A percentile compares a stretch with the other conserved stretches of the same genome.
These are phyloP conservation scores for Phytophthora europaea DNA, from an alignment of 352 stramenopile genomes.

Conservation along the genomic window DNA sequence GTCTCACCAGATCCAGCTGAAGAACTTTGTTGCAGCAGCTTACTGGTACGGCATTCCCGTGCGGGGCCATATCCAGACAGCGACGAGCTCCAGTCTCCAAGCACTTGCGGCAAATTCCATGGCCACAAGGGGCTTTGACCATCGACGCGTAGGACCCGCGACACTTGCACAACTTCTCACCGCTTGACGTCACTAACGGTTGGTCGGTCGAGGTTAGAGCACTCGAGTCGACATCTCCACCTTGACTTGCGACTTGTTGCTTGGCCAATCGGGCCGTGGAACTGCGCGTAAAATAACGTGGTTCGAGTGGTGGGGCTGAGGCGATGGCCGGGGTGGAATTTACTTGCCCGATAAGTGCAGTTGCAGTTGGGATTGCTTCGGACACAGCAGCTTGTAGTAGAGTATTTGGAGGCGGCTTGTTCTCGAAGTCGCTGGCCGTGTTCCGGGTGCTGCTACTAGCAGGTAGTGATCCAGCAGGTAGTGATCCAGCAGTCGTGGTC, in stretches of 20 bases:
- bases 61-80: conserved; percentile 36
- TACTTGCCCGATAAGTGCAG: background rate
- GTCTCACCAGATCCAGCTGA: conserved; percentile 42
- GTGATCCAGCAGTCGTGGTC: background rate
- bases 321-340: background rate
- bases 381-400: too few species aligned
- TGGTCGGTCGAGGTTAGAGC: background rate
- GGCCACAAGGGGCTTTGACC: conserved; percentile 28
- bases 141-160: background rate
- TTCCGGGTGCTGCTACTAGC: background rate
- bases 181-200: background rate
- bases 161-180: conserved; percentile 23
- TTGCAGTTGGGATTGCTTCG: background rate
- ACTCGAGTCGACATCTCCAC: background rate
- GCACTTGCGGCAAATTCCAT: conserved; percentile 47
- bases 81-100: conserved; percentile 37
- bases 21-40: conserved; percentile 52
- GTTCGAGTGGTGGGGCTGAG: background rate
- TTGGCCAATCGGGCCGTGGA: conserved; percentile 1
- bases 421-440: conserved; percentile 9
- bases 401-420: conserved; percentile 9
- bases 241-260: background rate
- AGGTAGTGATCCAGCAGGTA: conserved; percentile 2
- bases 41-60: conserved; percentile 35
- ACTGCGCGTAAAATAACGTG: conserved; percentile 23